phyloP scores from a whole-genome alignment of 2,329 filamentous ascomycete species.

The Penicillium fuscoglaucum region DNA sequence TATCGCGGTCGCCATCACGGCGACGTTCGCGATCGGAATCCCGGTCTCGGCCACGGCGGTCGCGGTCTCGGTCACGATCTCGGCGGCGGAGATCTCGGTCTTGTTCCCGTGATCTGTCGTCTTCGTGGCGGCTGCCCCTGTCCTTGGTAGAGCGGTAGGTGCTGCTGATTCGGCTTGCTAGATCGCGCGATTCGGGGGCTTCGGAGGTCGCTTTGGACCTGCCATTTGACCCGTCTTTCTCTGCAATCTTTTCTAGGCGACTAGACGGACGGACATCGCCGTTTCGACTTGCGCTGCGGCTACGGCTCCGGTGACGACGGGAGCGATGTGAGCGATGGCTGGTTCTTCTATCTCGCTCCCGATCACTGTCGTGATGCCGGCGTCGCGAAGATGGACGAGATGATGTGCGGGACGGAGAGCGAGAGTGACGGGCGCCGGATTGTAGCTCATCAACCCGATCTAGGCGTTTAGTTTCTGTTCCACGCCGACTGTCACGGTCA shows the following conservation, averaged over 20 bases:
- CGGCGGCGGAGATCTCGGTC: conserved; percentile 28
- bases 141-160: conserved; percentile 34
- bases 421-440: conserved; percentile 54
- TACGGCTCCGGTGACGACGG: conserved; percentile 51
- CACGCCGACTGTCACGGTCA: conserved; percentile 33
- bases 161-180: conserved; percentile 28
- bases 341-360: conserved; percentile 44
- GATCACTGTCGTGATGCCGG: conserved; percentile 56
- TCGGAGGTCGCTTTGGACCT: conserved; percentile 21
- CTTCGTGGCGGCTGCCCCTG: conserved; percentile 31
- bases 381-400: conserved; percentile 60
- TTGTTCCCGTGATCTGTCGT: conserved; percentile 28
- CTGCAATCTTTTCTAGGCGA: conserved; percentile 31
- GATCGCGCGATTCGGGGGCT: conserved; percentile 24
- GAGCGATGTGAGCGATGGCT: conserved; percentile 50
- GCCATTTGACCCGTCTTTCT: conserved; percentile 23
- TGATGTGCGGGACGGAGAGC: conserved; percentile 65
- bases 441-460: conserved; percentile 33
- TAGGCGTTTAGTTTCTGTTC: conserved; percentile 48
- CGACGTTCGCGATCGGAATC: conserved; percentile 30
- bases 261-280: conserved; percentile 42
- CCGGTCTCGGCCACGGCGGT: conserved; percentile 46
- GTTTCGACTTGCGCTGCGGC: conserved; percentile 31
- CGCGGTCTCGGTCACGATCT: conserved; percentile 25
- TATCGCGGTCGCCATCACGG: conserved; percentile 26